Evolutionary conservation across 176 grass and related monocot species (phyloP), one percentile per base, ranked within the genome.

Genomic region (Dendrocalamus sinicus): DNA sequence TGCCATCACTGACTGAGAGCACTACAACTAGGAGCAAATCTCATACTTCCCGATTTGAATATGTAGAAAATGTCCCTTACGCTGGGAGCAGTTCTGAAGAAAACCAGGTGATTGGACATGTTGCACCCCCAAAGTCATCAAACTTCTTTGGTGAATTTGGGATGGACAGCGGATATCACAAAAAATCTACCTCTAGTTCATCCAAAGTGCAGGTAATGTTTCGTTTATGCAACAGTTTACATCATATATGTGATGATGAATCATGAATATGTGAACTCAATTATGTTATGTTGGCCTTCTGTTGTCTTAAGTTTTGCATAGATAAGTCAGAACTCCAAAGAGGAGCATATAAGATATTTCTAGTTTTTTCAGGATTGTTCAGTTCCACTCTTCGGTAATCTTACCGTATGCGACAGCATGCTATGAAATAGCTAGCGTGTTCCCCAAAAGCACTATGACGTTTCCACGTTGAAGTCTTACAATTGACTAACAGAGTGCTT

Each of bases 121-220:
- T 99, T 86, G 87, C 92, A 22, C 87, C 97, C 20, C 97, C 97
- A 70, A 99, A 92, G 67, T 95, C 92, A 45, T 93, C 92, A 19
- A 94, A 91, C 87, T 96, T 99, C 80, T 99, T 99, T 84, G 92
- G 88, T 24, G 93, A 99, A 59, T 99, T 91, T 88, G 97, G 91
- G 58, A 99, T 93, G 94, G 94, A 96, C n/a, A 88, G 72, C 86
- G 85, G 84, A 85, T 88, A 92, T 86, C 79, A 89, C 44, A 99
- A 99, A 81, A 96, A 95, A 50, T 66, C 89, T 60, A 51, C 55
- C 60, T 89, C 89, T 60, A 71, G 22, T 84, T 86, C 94, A 84
- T 94, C 94, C 84, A 96, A 94, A 94, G 72, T 74, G 19, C 90
- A 94, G 97, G 97, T 96, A 92, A 80, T 46, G 52, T 43, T 45